phyloP scores from a whole-genome alignment of 176 grass and related monocot genomes.

The Zoysia pacifica region DNA sequence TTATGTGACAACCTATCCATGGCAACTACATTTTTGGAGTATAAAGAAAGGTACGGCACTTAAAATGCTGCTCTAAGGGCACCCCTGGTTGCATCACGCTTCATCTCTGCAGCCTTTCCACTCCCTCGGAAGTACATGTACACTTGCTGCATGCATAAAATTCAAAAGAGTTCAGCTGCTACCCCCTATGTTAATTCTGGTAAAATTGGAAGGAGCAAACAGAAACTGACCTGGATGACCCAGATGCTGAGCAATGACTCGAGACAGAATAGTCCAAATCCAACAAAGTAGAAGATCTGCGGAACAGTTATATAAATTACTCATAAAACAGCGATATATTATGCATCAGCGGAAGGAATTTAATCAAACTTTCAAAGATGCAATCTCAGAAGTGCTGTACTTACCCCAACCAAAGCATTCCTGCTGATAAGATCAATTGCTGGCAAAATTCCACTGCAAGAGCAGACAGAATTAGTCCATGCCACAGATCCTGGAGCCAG shows the following conservation, averaged over 20 bases:
- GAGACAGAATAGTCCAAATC: constrained; percentile 87
- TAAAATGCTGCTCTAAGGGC: constrained; percentile 83
- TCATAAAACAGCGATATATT: constrained; percentile 8
- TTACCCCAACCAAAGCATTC: constrained; percentile 83
- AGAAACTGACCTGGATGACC: constrained; percentile 87
- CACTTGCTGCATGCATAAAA: constrained; percentile 69
- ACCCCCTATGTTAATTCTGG: background rate
- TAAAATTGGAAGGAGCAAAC: background rate
- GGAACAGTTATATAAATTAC: constrained; percentile 34
- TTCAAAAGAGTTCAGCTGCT: constrained; percentile 31
- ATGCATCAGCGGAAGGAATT: background rate
- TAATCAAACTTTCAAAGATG: constrained; percentile 9
- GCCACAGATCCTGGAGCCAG: background rate
- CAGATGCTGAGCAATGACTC: constrained; percentile 91
- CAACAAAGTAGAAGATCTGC: constrained; percentile 96
- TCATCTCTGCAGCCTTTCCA: constrained; percentile 85
- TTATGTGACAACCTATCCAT: constrained; percentile 31
- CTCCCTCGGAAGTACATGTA: constrained; percentile 98
- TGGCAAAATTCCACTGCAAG: constrained; percentile 84
- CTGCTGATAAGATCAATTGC: constrained; percentile 79
- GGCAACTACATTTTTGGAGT: constrained; percentile 3
- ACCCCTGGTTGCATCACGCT: constrained; percentile 68
- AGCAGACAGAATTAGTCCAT: constrained; percentile 9
- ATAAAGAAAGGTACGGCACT: constrained; percentile 38
- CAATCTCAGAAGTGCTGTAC: constrained; percentile 12